phyloP scores from a whole-genome alignment of 345 rosid genomes.

The Sisymbrium altissimum region DNA sequence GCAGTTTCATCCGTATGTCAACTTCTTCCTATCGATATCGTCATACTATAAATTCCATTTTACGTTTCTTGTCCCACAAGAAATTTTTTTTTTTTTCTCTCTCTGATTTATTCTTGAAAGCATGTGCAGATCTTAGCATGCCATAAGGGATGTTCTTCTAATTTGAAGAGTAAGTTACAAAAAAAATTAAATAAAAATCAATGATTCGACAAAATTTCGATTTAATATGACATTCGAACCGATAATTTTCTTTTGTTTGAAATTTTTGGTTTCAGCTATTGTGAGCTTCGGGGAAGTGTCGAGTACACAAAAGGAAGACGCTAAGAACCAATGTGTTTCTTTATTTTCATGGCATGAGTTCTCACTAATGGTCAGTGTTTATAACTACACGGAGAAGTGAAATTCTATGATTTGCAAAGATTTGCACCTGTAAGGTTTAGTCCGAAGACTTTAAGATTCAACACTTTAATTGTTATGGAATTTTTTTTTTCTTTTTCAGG shows the following conservation, averaged over 20 bases:
- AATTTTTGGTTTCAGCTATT: conserved; percentile 46
- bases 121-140: conserved; percentile 69
- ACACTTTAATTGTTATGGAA: not conserved
- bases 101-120: not conserved
- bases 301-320: conserved; percentile 61
- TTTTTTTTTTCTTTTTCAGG: conserved; percentile 35
- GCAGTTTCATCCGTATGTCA: conserved; percentile 66
- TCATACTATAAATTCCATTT: not conserved
- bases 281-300: conserved; percentile 70
- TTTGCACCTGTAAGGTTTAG: not conserved
- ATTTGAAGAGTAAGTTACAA: conserved; percentile 75
- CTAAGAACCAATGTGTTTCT: conserved; percentile 63
- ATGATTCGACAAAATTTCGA: not conserved
- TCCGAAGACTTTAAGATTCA: not conserved
- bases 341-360: conserved; percentile 86
- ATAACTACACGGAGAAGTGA: not conserved
- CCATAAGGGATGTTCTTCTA: conserved; percentile 55
- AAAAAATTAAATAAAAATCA: too few species aligned
- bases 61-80: conserved; percentile 12
- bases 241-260: not conserved
- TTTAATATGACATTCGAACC: not conserved
- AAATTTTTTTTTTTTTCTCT: not conserved
- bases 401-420: not conserved
- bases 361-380: conserved; percentile 47
- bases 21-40: not conserved